A percentile compares a stretch with the other conserved stretches of the same genome.
Conservation (phyloP, 768 basidiomycete species). For the Cytidiella melzeri region DNA sequence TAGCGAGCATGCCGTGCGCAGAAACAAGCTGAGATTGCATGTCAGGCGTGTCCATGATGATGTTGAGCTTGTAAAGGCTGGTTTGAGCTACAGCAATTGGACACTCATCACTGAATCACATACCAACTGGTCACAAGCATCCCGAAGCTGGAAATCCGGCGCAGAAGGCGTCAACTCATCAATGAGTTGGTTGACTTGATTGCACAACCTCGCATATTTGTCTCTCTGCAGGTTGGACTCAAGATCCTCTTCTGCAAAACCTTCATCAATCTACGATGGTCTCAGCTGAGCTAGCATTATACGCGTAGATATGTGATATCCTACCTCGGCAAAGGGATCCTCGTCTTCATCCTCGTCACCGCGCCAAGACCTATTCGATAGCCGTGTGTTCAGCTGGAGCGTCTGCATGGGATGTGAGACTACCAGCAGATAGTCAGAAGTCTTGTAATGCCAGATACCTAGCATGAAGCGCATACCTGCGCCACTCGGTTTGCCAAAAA, state of each 20-base stretch:
- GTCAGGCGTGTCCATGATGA: slow-evolving; percentile 76
- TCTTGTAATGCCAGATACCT: not conserved
- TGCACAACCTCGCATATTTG: slow-evolving; percentile 84
- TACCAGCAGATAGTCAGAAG: slow-evolving; percentile 16
- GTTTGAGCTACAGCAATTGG: slow-evolving; percentile 1
- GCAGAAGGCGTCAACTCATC: slow-evolving; percentile 81
- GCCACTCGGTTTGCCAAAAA: slow-evolving; percentile 76
- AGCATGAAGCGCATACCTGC: slow-evolving; percentile 42
- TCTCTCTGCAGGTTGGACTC: slow-evolving; percentile 91
- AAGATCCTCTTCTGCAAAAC: slow-evolving; percentile 85
- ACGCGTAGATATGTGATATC: not conserved
- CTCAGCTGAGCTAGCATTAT: not conserved
- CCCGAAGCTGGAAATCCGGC: slow-evolving; percentile 75
- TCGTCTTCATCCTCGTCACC: slow-evolving; percentile 88
- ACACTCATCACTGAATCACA: slow-evolving; percentile 20
- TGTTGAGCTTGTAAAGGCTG: slow-evolving; percentile 47
- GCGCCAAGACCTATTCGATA: slow-evolving; percentile 89
- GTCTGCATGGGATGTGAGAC: slow-evolving; percentile 63
- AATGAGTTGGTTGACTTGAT: slow-evolving; percentile 75
- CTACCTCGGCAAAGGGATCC: slow-evolving; percentile 93
- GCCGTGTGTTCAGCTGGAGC: slow-evolving; percentile 75
- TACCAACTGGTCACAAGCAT: slow-evolving; percentile 86
- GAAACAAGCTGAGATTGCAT: slow-evolving; percentile 86
- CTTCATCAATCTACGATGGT: slow-evolving; percentile 76
- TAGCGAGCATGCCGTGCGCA: slow-evolving; percentile 91